Evolutionary conservation across 2,329 filamentous ascomycete genomes (phyloP), one percentile per base, ranked within the genome.

Genomic region (Penicillium griseofulvum): DNA sequence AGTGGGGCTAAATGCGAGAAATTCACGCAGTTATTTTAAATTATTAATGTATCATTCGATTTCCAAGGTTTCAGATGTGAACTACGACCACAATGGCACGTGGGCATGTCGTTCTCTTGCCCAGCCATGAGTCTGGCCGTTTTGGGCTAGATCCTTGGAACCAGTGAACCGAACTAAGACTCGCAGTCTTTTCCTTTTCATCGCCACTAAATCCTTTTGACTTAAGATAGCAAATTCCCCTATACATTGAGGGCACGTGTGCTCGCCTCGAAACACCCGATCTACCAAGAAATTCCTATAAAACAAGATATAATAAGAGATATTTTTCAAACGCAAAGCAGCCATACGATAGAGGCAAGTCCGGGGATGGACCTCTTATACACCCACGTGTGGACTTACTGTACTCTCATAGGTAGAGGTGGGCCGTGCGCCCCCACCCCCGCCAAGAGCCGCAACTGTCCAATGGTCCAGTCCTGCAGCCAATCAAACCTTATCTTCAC

Each of bases 321-420:
- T 16, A 16, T 16, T 34, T 34, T 34, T 14, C 6, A 34, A 51
- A 46, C 9, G 29, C 4, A 8, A 24, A n/a, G 5, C 4, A 38
- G 12, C 39, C 29, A 43, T 31, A 10, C 37, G 42, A 19, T 10
- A 33, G n/a, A 24, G 31, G 5, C 29, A 28, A 33, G 31, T 46
- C 17, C 7, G 47, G 34, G 45, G 37, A 54, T 34, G 29, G 5
- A 24, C 54, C 54, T 59, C 54, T 51, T 29, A 46, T 45, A 33
- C 26, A 42, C 46, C 46, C 57, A 59, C 57, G 57, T 59, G 57
- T 52, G 29, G 50, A 8, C 12, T 36, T n/a, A 8, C 31, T 14
- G 36, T 7, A 11, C n/a, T 53, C 55, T 62, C 29, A 63, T 63
- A 61, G 59, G 61, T 44, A 53, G 52, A 28, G 6, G 50, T 31